phyloP scores from a whole-genome alignment of 2,329 filamentous ascomycete species.

The Allantophomopsis cytisporea region DNA sequence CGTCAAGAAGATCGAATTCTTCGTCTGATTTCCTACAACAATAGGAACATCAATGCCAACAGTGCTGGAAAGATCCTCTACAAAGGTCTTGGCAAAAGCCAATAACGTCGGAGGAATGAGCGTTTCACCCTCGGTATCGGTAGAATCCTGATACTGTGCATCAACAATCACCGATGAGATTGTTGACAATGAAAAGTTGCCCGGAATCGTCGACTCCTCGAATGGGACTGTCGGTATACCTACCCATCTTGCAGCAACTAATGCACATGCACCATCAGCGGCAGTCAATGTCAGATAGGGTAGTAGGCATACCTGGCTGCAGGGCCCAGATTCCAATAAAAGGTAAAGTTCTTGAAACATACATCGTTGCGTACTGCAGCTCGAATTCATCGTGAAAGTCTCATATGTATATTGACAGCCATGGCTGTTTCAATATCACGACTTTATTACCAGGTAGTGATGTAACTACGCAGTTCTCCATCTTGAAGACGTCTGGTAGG shows the following conservation, averaged over 20 bases:
- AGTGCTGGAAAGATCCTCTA: constrained; percentile 17
- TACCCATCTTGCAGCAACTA: constrained; percentile 6
- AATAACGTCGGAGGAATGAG: constrained; percentile 34
- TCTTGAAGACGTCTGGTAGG: too few species aligned
- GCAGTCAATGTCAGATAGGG: too few species aligned
- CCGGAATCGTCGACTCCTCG: constrained; percentile 8
- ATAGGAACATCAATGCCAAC: constrained; percentile 18
- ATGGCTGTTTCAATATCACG: too few species aligned
- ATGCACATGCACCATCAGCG: too few species aligned
- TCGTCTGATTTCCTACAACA: constrained; percentile 8
- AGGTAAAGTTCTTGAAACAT: too few species aligned
- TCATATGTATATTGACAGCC: too few species aligned
- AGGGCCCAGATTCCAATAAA: too few species aligned
- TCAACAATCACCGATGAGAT: constrained; percentile 29
- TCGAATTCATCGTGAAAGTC: too few species aligned
- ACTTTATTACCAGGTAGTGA: too few species aligned
- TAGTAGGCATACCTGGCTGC: too few species aligned
- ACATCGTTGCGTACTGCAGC: too few species aligned
- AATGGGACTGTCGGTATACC: constrained; percentile 21
- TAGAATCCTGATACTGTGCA: constrained; percentile 20
- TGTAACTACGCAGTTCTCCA: too few species aligned
- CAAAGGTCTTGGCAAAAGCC: constrained; percentile 33
- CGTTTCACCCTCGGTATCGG: constrained; percentile 31
- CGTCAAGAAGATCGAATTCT: constrained; percentile 29
- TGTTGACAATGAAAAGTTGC: constrained; percentile 14